Percentiles rank a stretch among this genome's conserved stretches.
These are phyloP conservation scores for Ballota nigra DNA, from an alignment of 257 asterid species.

Conservation along the genomic window DNA sequence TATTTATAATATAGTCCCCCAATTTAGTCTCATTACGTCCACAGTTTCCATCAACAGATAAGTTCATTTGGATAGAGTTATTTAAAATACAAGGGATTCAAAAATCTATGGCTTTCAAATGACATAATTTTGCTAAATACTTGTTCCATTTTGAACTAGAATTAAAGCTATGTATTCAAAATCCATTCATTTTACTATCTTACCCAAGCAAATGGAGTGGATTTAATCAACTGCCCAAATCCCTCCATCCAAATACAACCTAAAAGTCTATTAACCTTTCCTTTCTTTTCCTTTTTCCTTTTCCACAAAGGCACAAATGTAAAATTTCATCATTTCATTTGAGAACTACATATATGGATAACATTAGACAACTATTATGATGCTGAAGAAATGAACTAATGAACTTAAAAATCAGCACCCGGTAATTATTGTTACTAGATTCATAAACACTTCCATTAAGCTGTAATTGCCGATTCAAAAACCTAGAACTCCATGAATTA, in stretches of 20 bases:
- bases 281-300: neutral
- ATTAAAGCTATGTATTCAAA: too few species aligned
- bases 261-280: too few species aligned
- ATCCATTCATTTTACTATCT: too few species aligned
- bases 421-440: neutral
- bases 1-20: neutral
- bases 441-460: constrained; percentile 1
- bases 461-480: neutral
- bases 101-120: too few species aligned
- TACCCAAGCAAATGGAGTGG: too few species aligned
- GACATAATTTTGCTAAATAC: too few species aligned
- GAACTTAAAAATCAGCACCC: neutral
- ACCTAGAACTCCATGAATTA: constrained; percentile 3
- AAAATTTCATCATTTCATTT: neutral
- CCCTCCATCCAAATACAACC: too few species aligned
- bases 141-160: too few species aligned
- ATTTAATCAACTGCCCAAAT: too few species aligned
- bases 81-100: too few species aligned
- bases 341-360: neutral
- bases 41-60: too few species aligned
- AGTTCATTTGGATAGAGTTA: too few species aligned
- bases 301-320: neutral
- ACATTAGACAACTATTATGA: neutral
- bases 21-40: neutral
- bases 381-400: neutral